Evolutionary conservation across 2,329 filamentous ascomycete species (phyloP).

Genomic region (Aurifilum marmelostoma): DNA sequence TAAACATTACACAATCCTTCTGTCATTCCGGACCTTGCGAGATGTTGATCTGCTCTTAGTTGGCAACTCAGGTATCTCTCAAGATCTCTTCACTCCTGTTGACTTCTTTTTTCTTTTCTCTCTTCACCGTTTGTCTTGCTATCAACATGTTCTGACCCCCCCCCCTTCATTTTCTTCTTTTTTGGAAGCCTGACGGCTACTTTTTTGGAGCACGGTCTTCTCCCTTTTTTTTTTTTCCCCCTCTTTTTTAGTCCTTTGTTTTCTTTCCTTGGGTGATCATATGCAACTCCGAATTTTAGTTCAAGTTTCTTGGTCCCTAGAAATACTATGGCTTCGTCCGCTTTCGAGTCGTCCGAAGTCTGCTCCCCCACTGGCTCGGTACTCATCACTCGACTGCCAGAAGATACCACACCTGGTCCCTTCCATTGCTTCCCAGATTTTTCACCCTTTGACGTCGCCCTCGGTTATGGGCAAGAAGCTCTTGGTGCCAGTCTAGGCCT

Average conservation of each 20-base stretch:
- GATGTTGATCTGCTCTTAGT: constrained; percentile 26
- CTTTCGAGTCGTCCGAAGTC: constrained; percentile 15
- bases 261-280: constrained; percentile 1
- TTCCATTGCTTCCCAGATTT: not conserved
- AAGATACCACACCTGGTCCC: not conserved
- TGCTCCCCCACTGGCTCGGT: constrained; percentile 24
- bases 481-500: not conserved
- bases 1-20: not conserved
- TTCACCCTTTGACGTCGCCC: not conserved
- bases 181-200: constrained; percentile 25
- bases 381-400: constrained; percentile 14
- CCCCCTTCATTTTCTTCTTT: constrained; percentile 15
- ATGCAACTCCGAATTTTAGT: constrained; percentile 22
- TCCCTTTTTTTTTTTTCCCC: constrained; percentile 2
- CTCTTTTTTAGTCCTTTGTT: not conserved
- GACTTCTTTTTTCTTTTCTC: constrained; percentile 17
- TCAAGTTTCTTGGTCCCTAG: constrained; percentile 22
- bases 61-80: constrained; percentile 5
- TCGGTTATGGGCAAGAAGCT: not conserved
- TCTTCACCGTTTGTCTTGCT: constrained; percentile 9
- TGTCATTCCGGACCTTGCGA: constrained; percentile 10
- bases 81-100: constrained; percentile 15
- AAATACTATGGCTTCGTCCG: constrained; percentile 27
- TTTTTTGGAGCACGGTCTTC: constrained; percentile 12
- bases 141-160: constrained; percentile 12